Percentiles rank a stretch among this genome's conserved stretches.
These are phyloP conservation scores for Pseudocercospora crystallina DNA, from an alignment of 2,329 filamentous ascomycete species.

Conservation along the genomic window DNA sequence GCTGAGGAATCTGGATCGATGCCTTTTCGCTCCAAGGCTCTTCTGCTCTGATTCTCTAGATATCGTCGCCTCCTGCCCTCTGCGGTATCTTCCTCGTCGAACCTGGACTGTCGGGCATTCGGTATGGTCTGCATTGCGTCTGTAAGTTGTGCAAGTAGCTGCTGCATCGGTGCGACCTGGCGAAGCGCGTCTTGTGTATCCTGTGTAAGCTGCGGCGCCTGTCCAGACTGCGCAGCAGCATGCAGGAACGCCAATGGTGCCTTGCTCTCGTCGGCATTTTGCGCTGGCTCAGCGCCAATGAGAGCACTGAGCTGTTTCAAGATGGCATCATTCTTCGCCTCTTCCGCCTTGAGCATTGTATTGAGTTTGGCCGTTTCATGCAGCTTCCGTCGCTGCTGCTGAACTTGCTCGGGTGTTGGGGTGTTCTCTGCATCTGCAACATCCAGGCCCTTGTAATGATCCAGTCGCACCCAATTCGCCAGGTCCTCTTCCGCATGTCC, in stretches of 20 bases:
- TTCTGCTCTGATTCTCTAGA: constrained; percentile 74
- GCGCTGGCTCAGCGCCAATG: constrained; percentile 39
- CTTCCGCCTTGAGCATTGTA: constrained; percentile 67
- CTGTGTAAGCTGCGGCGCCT: constrained; percentile 61
- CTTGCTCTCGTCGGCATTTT: constrained; percentile 17
- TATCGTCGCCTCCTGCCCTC: constrained; percentile 74
- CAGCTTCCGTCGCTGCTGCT: constrained; percentile 69
- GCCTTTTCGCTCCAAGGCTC: constrained; percentile 73
- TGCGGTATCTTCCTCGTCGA: constrained; percentile 44
- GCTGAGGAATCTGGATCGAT: constrained; percentile 53
- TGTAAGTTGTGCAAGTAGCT: constrained; percentile 63
- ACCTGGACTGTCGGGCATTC: constrained; percentile 33
- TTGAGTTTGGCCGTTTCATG: constrained; percentile 78
- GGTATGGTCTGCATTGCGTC: constrained; percentile 29
- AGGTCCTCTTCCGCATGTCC: constrained; percentile 56
- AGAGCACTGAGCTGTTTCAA: constrained; percentile 64
- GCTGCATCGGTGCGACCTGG: constrained; percentile 76
- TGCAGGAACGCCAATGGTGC: constrained; percentile 58
- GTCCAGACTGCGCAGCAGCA: constrained; percentile 41
- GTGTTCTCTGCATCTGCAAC: constrained; percentile 35
- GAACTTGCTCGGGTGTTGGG: constrained; percentile 67
- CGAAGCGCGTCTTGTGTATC: constrained; percentile 76
- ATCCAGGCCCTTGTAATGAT: constrained; percentile 71
- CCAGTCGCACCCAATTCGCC: constrained; percentile 74
- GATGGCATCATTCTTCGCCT: constrained; percentile 68